Evolutionary conservation across 2,329 filamentous ascomycete genomes (phyloP), one percentile per base, ranked within the genome.

Genomic region (Coniochaeta ligniaria): DNA sequence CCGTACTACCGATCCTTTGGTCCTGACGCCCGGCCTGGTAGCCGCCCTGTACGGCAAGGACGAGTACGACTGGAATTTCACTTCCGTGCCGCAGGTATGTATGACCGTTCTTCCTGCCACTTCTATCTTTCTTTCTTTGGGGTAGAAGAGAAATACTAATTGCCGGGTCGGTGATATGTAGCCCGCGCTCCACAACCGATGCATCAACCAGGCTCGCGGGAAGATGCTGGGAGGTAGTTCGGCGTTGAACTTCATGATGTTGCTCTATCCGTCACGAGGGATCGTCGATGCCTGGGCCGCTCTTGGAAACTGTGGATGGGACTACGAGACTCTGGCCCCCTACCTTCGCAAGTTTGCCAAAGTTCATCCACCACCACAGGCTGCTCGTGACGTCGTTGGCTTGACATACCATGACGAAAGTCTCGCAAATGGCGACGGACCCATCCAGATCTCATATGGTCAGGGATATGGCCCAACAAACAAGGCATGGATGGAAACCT

Each of bases 51-150:
- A 72, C 36, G 73, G 72, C 8, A 71, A 72, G 55, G 69, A 73
- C 1, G 67, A 72, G 45, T 78, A 75, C 62, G 75, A 76, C 61
- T 78, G 75, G 76, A 74, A 74, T 16, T 71, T 77, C 33, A 66
- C 57, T 3, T 75, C 75, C 1, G 63, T 67, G 1, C 70, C 73
- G 8, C 73, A 77, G 66, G 69, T 73, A 62, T 58, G 64, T 31
- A 12, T 11, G 31, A 5, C 31, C 9, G 5, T 33, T 33, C 31
- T 14, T 36, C 8, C 12, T 36, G 12, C 12, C 35, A 36, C 35
- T 36, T n/a, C n/a, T n/a, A 11, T 36, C 35, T 9, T 36, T 11
- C 6, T 12, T 9, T 36, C 35, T 14, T 36, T 14, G 35, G 35
- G 35, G 35, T 9, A 36, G 35, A 36, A 36, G 35, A 36, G 35